phyloP scores from a whole-genome alignment of 495 filamentous ascomycete genomes.

The Neurospora terricola region DNA sequence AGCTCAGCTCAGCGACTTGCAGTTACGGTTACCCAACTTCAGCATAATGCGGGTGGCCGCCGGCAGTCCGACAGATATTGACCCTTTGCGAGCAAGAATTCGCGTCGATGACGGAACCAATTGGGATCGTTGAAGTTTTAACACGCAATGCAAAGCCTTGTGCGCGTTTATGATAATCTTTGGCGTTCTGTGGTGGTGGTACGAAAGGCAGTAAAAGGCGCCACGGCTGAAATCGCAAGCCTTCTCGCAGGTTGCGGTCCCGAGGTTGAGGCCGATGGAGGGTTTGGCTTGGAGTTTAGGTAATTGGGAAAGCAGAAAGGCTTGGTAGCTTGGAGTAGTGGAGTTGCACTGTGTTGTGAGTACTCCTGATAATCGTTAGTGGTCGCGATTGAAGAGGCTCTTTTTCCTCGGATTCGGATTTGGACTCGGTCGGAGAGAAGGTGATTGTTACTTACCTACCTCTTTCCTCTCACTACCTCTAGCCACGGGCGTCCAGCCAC shows the following conservation, averaged over 20 bases:
- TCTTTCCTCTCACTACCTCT: background rate
- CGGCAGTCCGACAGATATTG: too few relatives aligned
- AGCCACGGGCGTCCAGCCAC: too few relatives aligned
- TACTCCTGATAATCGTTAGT: background rate
- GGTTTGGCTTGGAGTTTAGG: background rate
- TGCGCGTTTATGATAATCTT: too few relatives aligned
- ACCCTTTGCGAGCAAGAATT: too few relatives aligned
- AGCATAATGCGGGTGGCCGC: too few relatives aligned
- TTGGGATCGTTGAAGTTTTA: too few relatives aligned
- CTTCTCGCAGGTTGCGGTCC: background rate
- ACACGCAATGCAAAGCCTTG: too few relatives aligned
- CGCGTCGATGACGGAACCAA: too few relatives aligned
- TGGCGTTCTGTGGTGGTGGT: too few relatives aligned
- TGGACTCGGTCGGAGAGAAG: background rate
- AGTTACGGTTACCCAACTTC: too few relatives aligned
- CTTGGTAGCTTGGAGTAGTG: background rate
- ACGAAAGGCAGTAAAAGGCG: background rate
- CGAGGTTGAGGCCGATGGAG: background rate
- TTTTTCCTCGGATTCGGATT: background rate
- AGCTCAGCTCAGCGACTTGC: too few relatives aligned
- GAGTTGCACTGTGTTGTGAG: background rate
- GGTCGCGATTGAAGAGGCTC: background rate
- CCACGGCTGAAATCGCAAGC: background rate
- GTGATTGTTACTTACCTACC: background rate
- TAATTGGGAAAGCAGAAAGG: background rate